Conservation (phyloP, 2,329 filamentous ascomycete genomes). For the Sordariomycetes sp. region DNA sequence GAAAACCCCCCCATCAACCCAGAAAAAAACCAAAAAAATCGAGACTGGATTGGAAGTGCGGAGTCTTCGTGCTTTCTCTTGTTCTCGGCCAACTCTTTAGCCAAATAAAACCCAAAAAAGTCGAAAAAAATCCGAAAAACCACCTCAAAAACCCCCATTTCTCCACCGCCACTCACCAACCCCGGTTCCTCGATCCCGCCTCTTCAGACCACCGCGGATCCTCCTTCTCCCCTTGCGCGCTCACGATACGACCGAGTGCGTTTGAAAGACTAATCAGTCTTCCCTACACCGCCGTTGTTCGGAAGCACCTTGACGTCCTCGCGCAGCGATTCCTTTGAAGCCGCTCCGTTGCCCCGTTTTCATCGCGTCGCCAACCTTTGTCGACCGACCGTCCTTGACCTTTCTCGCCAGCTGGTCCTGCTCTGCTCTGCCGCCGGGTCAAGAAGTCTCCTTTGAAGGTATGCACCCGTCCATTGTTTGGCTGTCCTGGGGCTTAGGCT, state of each 20-base stretch:
- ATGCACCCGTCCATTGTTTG: not conserved
- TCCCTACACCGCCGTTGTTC: not conserved
- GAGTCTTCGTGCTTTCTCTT: constrained; percentile 45
- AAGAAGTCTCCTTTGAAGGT: not conserved
- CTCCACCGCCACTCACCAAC: constrained; percentile 7
- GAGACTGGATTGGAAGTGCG: constrained; percentile 45
- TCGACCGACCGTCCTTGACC: not conserved
- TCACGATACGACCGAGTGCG: not conserved
- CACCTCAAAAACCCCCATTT: constrained; percentile 18
- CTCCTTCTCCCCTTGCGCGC: not conserved
- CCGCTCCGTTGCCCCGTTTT: not conserved
- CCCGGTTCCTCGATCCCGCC: constrained; percentile 1
- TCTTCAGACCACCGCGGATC: not conserved
- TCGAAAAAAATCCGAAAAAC: constrained; percentile 50
- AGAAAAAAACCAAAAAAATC: constrained; percentile 29
- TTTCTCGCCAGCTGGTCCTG: constrained; percentile 5
- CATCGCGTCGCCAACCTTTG: not conserved
- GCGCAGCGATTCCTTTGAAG: constrained; percentile 6
- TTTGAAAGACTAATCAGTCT: not conserved
- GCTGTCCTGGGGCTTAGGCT: not conserved
- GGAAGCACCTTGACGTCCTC: not conserved
- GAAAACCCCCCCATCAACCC: constrained; percentile 9
- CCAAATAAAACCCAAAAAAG: constrained; percentile 37
- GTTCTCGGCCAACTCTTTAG: constrained; percentile 44
- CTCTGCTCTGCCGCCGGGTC: not conserved